phyloP scores from a whole-genome alignment of 768 basidiomycete genomes.

The Phylloporus scabripes region DNA sequence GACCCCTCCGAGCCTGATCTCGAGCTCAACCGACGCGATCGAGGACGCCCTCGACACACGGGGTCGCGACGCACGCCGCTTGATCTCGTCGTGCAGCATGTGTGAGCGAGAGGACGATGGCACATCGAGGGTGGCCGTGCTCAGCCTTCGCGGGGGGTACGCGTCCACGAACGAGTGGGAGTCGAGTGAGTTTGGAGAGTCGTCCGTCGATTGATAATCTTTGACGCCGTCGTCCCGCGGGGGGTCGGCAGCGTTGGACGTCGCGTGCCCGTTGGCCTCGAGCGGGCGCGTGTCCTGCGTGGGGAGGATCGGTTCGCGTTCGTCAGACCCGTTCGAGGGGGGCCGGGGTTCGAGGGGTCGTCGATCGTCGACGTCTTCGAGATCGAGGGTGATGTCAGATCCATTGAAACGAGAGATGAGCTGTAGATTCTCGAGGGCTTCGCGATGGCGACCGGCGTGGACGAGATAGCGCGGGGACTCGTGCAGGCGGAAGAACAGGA shows the following conservation, averaged over 20 bases:
- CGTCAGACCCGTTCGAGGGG: constrained; percentile 15
- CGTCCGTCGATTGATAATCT: constrained; percentile 27
- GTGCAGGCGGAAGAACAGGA: constrained; percentile 85
- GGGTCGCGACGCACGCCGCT: constrained; percentile 10
- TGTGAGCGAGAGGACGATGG: constrained; percentile 15
- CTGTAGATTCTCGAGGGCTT: constrained; percentile 78
- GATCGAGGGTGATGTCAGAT: constrained; percentile 55
- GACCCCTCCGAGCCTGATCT: constrained; percentile 35
- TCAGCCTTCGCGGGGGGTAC: constrained; percentile 20
- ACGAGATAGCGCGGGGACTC: constrained; percentile 95
- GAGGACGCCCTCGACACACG: constrained; percentile 34
- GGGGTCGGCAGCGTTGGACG: constrained; percentile 7
- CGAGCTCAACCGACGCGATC: constrained; percentile 34
- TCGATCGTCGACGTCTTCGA: constrained; percentile 63
- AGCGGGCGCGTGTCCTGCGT: constrained; percentile 10
- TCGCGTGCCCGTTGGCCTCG: constrained; percentile 13
- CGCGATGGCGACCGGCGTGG: constrained; percentile 75
- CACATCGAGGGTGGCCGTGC: constrained; percentile 26
- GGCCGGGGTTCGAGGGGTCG: constrained; percentile 22
- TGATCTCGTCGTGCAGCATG: constrained; percentile 11
- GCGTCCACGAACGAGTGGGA: constrained; percentile 22
- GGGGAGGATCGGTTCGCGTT: constrained; percentile 28
- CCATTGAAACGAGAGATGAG: constrained; percentile 87
- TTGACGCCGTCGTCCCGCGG: constrained; percentile 18
- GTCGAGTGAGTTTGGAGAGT: constrained; percentile 28